Percentiles rank a stretch among this genome's conserved stretches.
phyloP scores from a whole-genome alignment of 2,329 filamentous ascomycete genomes.

The Bipolaris zeicola region DNA sequence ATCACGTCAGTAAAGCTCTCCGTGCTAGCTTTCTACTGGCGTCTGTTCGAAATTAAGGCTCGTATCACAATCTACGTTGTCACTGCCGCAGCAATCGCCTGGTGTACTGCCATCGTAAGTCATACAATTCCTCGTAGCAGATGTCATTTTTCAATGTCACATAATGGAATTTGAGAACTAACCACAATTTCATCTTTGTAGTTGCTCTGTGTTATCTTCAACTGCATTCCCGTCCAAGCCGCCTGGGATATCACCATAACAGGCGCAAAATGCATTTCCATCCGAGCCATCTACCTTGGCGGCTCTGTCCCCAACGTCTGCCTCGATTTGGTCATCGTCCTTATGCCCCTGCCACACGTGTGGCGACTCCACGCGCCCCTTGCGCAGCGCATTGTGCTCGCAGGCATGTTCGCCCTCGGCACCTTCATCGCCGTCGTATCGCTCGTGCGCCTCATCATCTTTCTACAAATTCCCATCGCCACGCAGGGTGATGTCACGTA shows the following conservation, averaged over 20 bases:
- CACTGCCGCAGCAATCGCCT: conserved; percentile 19
- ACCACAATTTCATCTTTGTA: conserved; percentile 4
- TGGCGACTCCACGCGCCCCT: conserved; percentile 30
- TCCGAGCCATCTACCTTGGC: conserved; percentile 27
- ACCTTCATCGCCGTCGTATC: conserved; percentile 33
- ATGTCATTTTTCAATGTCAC: background rate
- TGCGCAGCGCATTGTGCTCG: conserved; percentile 29
- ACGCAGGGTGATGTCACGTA: conserved; percentile 27
- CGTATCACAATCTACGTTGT: conserved; percentile 16
- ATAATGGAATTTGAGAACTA: background rate
- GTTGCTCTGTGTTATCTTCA: conserved; percentile 27
- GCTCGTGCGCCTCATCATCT: conserved; percentile 29
- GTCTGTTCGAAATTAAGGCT: conserved; percentile 28
- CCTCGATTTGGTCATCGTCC: conserved; percentile 28
- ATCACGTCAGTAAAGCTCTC: conserved; percentile 32
- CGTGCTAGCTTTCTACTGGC: conserved; percentile 35
- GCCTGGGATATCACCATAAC: conserved; percentile 30
- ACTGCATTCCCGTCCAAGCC: conserved; percentile 26
- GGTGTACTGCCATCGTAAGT: conserved; percentile 28
- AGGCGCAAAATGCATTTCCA: conserved; percentile 25
- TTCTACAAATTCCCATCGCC: conserved; percentile 28
- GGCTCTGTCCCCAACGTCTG: conserved; percentile 34
- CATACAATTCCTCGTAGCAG: background rate
- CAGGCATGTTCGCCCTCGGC: conserved; percentile 32
- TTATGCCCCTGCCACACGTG: conserved; percentile 35